Percentiles rank a stretch among this genome's conserved stretches.
Conservation (phyloP, 495 filamentous ascomycete genomes). For the Talaromyces stipitatus region DNA sequence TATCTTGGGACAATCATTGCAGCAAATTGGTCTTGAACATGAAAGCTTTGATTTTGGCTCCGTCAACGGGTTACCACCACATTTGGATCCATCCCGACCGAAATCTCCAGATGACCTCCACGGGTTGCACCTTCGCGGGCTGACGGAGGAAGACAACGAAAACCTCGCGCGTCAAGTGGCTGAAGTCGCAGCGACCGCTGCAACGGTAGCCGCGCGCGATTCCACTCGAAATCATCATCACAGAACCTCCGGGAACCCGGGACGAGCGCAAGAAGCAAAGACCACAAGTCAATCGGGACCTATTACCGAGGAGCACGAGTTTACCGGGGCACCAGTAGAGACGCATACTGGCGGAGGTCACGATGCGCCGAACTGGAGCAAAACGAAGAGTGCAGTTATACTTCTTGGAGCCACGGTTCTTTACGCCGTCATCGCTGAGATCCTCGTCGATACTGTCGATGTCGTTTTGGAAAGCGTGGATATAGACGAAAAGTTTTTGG, state of each 20-base stretch:
- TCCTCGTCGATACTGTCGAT: conserved; percentile 93
- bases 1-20: conserved; percentile 81
- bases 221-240: conserved; percentile 38
- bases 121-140: conserved; percentile 38
- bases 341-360: conserved; percentile 62
- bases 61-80: conserved; percentile 30
- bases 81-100: conserved; percentile 59
- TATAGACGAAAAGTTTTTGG: conserved; percentile 96
- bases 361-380: conserved; percentile 96
- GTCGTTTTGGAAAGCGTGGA: conserved; percentile 82
- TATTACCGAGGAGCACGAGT: conserved; percentile 31
- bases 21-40: conserved; percentile 61
- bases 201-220: conserved; percentile 81
- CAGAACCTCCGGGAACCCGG: conserved; percentile 32
- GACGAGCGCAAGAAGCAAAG: conserved; percentile 21
- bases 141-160: conserved; percentile 73
- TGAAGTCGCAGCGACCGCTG: conserved; percentile 87
- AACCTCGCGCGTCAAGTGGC: conserved; percentile 73
- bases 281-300: conserved; percentile 19
- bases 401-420: conserved; percentile 83
- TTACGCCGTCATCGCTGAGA: conserved; percentile 95
- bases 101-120: conserved; percentile 14
- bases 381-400: conserved; percentile 80
- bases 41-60: conserved; percentile 23
- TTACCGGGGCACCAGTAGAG: conserved; percentile 32